A percentile compares a stretch with the other conserved stretches of the same genome.
phyloP scores from a whole-genome alignment of 2,329 filamentous ascomycete genomes.

The Aspergillus aculeatinus region DNA sequence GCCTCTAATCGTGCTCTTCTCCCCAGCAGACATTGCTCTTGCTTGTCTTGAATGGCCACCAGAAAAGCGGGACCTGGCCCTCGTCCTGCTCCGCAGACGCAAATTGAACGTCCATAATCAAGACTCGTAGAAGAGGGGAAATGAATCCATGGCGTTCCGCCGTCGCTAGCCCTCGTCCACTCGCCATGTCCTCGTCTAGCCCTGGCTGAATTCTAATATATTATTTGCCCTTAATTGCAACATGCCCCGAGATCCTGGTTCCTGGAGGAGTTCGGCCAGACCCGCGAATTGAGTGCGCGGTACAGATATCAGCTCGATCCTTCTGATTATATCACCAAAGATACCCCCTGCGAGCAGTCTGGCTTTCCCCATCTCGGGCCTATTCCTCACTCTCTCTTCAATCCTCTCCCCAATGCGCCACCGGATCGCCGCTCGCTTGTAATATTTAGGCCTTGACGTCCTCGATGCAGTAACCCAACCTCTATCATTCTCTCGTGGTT shows the following conservation, averaged over 20 bases:
- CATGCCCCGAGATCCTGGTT: not conserved
- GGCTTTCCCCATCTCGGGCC: not conserved
- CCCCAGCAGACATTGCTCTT: not conserved
- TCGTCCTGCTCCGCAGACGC: not conserved
- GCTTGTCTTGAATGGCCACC: not conserved
- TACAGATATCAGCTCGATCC: not conserved
- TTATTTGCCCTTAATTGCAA: not conserved
- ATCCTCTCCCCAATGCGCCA: not conserved
- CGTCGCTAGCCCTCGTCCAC: not conserved
- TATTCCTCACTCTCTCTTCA: not conserved
- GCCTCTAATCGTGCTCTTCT: not conserved
- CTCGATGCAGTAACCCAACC: not conserved
- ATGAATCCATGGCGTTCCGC: not conserved
- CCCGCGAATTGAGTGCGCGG: not conserved
- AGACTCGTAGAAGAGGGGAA: not conserved
- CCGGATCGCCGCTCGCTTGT: not conserved
- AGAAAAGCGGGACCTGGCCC: not conserved
- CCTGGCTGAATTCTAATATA: not conserved
- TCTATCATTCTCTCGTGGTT: not conserved
- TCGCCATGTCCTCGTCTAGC: not conserved
- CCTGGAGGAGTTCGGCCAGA: conserved; percentile 4
- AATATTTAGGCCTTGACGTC: not conserved
- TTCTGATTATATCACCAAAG: conserved; percentile 2
- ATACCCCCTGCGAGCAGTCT: not conserved
- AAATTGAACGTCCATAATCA: not conserved